Evolutionary conservation across 2,329 filamentous ascomycete species (phyloP).

Genomic region (Knoxdaviesia proteae): DNA sequence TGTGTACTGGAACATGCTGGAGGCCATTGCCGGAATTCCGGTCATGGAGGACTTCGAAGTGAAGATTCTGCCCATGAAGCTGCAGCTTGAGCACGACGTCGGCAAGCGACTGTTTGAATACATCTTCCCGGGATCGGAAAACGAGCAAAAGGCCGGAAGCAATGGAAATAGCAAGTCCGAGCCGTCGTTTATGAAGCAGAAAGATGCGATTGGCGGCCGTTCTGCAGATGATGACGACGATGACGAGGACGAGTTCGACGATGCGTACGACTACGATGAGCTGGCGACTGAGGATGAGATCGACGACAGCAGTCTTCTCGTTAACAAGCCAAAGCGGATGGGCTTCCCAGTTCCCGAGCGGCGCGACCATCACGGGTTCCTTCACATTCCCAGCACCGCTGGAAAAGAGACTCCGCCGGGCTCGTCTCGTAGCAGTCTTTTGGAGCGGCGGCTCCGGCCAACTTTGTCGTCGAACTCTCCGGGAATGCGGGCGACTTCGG

Average conservation of each 20-base stretch:
- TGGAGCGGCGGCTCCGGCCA: slow-evolving; percentile 66
- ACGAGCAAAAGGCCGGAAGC: slow-evolving; percentile 23
- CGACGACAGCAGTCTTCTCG: background rate
- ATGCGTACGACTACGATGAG: slow-evolving; percentile 8
- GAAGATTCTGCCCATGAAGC: slow-evolving; percentile 75
- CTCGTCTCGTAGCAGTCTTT: slow-evolving; percentile 15
- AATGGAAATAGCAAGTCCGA: slow-evolving; percentile 13
- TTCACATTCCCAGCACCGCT: no score
- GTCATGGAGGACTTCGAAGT: slow-evolving; percentile 96
- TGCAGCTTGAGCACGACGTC: slow-evolving; percentile 82
- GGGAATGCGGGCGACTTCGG: no score
- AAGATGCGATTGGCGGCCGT: slow-evolving; percentile 4
- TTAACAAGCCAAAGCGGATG: no score
- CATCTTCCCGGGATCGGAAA: slow-evolving; percentile 71
- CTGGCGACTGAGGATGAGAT: background rate
- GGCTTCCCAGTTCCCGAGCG: no score
- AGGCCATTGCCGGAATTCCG: slow-evolving; percentile 91
- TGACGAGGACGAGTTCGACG: slow-evolving; percentile 15
- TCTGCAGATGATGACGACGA: slow-evolving; percentile 27
- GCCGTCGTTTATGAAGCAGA: slow-evolving; percentile 33
- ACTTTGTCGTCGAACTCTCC: slow-evolving; percentile 37
- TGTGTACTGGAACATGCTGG: slow-evolving; percentile 95
- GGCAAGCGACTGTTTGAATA: slow-evolving; percentile 92
- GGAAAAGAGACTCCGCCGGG: slow-evolving; percentile 35
- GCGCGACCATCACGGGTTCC: no score